Percentiles rank a stretch among this genome's conserved stretches.
phyloP scores from a whole-genome alignment of 768 basidiomycete genomes.

The Asterophora lycoperdoides region DNA sequence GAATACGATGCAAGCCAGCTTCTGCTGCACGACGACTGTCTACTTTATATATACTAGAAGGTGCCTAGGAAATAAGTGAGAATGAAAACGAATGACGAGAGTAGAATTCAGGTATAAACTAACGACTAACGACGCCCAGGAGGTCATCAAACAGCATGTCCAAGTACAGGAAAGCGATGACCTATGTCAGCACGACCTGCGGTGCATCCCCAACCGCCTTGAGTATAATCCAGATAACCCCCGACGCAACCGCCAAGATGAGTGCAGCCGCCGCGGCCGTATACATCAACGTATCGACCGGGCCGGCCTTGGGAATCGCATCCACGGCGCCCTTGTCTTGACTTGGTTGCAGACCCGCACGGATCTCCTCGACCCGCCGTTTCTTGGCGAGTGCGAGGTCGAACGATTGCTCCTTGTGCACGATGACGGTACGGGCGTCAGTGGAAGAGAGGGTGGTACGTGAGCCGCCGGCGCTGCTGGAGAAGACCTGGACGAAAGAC shows the following conservation, averaged over 20 bases:
- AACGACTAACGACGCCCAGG: no score
- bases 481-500: conserved; percentile 63
- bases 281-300: conserved; percentile 27
- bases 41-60: no score
- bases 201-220: conserved; percentile 6
- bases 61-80: no score
- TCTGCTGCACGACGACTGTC: no score
- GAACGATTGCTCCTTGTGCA: conserved; percentile 40
- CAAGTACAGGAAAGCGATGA: no score
- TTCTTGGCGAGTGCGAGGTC: conserved; percentile 31
- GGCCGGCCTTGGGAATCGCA: conserved; percentile 10
- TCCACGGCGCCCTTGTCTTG: neutral
- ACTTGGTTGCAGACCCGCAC: conserved; percentile 12
- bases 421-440: conserved; percentile 56
- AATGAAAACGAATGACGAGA: no score
- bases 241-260: conserved; percentile 11
- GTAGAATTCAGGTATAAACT: no score
- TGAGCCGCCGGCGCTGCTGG: conserved; percentile 16
- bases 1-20: no score
- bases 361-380: conserved; percentile 26
- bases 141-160: no score
- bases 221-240: conserved; percentile 12
- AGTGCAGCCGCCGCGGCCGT: conserved; percentile 17
- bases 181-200: no score
- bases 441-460: conserved; percentile 35